Evolutionary conservation across 2,329 filamentous ascomycete genomes (phyloP), one percentile per base, ranked within the genome.

Genomic region (Penicillium sp.): DNA sequence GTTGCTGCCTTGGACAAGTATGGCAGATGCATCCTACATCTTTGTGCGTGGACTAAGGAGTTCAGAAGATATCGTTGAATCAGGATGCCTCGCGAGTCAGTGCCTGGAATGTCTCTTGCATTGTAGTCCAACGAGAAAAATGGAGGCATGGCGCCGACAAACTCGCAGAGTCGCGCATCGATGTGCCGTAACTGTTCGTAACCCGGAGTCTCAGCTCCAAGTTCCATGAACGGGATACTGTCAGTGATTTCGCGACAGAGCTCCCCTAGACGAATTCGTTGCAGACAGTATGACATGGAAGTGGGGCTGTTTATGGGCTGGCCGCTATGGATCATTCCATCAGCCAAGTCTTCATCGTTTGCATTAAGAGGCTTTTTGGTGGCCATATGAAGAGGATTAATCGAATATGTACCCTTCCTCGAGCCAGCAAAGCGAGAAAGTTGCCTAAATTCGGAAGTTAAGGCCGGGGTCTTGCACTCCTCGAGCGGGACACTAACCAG

Each of bases 201-300:
- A 11, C 56, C 50, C 3, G 18, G 53, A 28, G 10, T 40, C 16
- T 23, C 41, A 13, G 10, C 51, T 44, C 17, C 56, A 28, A 25
- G 48, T 17, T 19, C 53, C 3, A 15, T 39, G 4, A 63, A 50
- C 13, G 62, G 56, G 9, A 55, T 53, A 7, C 52, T 53, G 39
- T 71, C 68, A 11, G 60, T 61, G 11, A 68, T 51, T 30, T 59
- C 58, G 13, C 65, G 63, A 17, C 62, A 68, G 5, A 70, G 48
- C 13, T 64, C 59, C 4, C 60, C 59, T 2, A 68, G 46, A 7
- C 56, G 57, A 26, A 63, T 56, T 18, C 64, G 49, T 19, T 68
- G 61, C 1, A 68, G 50, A 19, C 56, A 62, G 36, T 68, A 70
- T 1, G 64, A 66, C 60, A 69, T 68, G 10, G 59, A 50, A 0